These are phyloP conservation scores for Kondoa malvinella DNA, from an alignment of 768 basidiomycete genomes.

Conservation along the genomic window DNA sequence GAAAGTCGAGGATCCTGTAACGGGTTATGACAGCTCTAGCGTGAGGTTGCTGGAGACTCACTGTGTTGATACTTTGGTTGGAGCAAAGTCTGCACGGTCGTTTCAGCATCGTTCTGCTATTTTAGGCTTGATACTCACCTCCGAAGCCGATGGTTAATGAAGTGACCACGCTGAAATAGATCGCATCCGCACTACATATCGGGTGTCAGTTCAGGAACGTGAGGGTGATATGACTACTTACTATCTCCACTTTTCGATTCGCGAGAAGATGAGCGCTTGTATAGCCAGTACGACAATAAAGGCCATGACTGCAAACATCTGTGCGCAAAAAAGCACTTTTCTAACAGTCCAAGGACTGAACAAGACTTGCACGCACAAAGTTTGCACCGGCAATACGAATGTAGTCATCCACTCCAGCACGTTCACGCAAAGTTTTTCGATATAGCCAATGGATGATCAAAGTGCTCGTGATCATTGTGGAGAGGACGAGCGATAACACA, in stretches of 20 bases:
- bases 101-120: no score
- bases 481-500: conserved; percentile 19
- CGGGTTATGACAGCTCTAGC: neutral
- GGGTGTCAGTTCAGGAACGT: neutral
- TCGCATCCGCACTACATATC: neutral
- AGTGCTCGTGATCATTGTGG: conserved; percentile 15
- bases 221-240: conserved; percentile 28
- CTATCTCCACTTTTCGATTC: conserved; percentile 31
- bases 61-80: no score
- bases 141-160: conserved; percentile 19
- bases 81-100: no score
- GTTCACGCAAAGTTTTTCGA: neutral
- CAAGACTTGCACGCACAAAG: conserved; percentile 5
- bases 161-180: neutral
- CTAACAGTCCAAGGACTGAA: neutral
- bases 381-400: conserved; percentile 13
- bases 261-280: conserved; percentile 29
- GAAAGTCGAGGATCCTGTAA: conserved; percentile 17
- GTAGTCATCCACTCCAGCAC: neutral
- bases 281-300: conserved; percentile 28
- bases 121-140: conserved; percentile 1
- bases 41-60: neutral
- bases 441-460: neutral
- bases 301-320: conserved; percentile 18
- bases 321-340: neutral